phyloP scores from a whole-genome alignment of 106 monocot species.

The Acorus gramineus region DNA sequence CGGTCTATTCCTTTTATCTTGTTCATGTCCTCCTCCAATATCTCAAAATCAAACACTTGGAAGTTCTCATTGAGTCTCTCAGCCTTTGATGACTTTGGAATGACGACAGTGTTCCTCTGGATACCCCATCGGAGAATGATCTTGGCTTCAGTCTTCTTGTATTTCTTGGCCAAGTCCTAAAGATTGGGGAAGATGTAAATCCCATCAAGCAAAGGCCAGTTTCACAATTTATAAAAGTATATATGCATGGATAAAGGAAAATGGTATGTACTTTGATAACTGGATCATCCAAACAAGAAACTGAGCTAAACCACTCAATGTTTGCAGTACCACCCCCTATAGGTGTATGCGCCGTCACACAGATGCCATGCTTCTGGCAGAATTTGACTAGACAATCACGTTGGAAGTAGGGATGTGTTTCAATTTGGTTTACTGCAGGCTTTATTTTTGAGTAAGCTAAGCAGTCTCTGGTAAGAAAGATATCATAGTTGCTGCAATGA shows the following conservation, averaged over 20 bases:
- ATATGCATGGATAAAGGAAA: not conserved
- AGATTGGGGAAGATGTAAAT: constrained; percentile 1
- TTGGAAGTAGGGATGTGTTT: constrained; percentile 92
- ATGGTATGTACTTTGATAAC: constrained; percentile 42
- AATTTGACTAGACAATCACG: constrained; percentile 95
- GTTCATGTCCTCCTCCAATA: constrained; percentile 81
- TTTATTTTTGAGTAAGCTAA: constrained; percentile 86
- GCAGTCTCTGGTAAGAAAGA: constrained; percentile 95
- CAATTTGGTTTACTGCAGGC: constrained; percentile 92
- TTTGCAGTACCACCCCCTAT: constrained; percentile 83
- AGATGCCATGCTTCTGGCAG: constrained; percentile 86
- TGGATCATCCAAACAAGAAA: constrained; percentile 84
- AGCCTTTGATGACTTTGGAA: constrained; percentile 72
- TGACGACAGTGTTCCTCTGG: constrained; percentile 76
- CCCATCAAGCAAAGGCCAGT: not conserved
- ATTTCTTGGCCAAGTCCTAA: constrained; percentile 76
- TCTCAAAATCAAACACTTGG: constrained; percentile 65
- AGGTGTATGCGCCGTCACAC: constrained; percentile 92
- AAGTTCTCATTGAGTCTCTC: constrained; percentile 79
- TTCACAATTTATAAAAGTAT: not conserved
- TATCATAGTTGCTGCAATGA: constrained; percentile 80
- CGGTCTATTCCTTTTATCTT: constrained; percentile 57
- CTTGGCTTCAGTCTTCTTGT: constrained; percentile 70
- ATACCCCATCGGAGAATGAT: constrained; percentile 75
- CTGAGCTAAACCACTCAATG: constrained; percentile 70